Conservation (phyloP, 2,329 filamentous ascomycete species). For the Arthrocladium fulminans region DNA sequence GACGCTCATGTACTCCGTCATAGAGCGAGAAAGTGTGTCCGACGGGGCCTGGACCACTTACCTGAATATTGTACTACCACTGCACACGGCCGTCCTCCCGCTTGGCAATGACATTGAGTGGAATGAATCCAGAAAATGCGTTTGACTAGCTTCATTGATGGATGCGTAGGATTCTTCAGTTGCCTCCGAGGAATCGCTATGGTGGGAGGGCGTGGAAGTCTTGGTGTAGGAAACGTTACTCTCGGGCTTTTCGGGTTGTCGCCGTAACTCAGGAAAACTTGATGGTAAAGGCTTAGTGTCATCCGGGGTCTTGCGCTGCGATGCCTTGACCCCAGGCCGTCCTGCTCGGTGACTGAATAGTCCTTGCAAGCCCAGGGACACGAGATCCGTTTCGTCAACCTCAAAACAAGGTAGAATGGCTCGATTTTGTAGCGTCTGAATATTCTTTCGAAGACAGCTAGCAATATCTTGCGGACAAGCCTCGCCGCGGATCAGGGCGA, state of each 20-base stretch:
- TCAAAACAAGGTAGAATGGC: not conserved
- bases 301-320: not conserved
- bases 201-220: not conserved
- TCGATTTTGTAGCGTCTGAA: not conserved
- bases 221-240: too few species aligned
- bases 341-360: slow-evolving; percentile 6
- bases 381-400: slow-evolving; percentile 5
- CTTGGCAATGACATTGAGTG: not conserved
- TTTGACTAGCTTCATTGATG: not conserved
- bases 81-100: not conserved
- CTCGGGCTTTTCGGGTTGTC: not conserved
- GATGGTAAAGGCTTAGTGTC: not conserved
- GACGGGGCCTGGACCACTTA: not conserved
- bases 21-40: not conserved
- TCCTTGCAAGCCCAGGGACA: slow-evolving; percentile 8
- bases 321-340: not conserved
- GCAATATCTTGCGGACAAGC: slow-evolving; percentile 6
- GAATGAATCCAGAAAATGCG: not conserved
- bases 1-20: too few species aligned
- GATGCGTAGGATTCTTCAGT: not conserved
- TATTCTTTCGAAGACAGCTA: slow-evolving; percentile 2
- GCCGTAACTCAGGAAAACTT: not conserved
- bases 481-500: slow-evolving; percentile 4
- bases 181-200: not conserved
- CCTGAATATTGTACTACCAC: not conserved